Evolutionary conservation across 768 basidiomycete species (phyloP), one percentile per base, ranked within the genome.

Genomic region (Trametes elegans): DNA sequence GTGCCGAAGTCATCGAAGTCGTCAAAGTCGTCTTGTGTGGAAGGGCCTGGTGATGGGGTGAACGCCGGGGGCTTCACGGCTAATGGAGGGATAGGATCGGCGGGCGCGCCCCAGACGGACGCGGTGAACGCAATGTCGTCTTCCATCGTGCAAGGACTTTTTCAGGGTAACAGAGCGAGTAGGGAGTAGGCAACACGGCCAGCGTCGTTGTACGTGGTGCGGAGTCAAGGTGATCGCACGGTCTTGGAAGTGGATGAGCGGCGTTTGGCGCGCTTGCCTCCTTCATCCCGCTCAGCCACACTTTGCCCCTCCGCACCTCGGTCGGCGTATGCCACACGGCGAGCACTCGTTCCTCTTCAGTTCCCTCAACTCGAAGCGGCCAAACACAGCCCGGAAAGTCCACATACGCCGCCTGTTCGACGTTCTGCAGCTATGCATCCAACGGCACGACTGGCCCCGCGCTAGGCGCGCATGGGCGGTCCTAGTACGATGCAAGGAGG

Each of bases 321-420:
- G 51, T 24, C n/a, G n/a, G n/a, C n/a, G 6, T 35, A 64, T 62
- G 60, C 49, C 55, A 29, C 42, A 40, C 46, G 58, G 42, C 40
- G 62, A 74, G 55, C 76, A 79, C 63, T 63, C 62, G 28, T 89
- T 87, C 70, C 71, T 89, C 45, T 92, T 90, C 68, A 75, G 79
- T 40, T 79, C 81, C 24, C 73, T 79, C n/a, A 72, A 75, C 47
- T 72, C 77, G 8, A 80, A 77, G 59, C 65, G 63, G 19, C 77
- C 82, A 49, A 68, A 66, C 10, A 82, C 82, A 2, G 71, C 84
- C 34, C 78, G 90, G 27, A 86, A 83, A 69, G 72, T 85, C 5
- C 90, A 93, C 66, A 76, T 93, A 41, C 80, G 85, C 35, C 83
- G 88, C 21, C 73, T 93, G 2, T 82, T 82, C 64, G 91, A 93